A percentile compares a stretch with the other conserved stretches of the same genome.
Evolutionary conservation across 495 filamentous ascomycete genomes (phyloP).

Genomic region (Corynascus novoguineensis): DNA sequence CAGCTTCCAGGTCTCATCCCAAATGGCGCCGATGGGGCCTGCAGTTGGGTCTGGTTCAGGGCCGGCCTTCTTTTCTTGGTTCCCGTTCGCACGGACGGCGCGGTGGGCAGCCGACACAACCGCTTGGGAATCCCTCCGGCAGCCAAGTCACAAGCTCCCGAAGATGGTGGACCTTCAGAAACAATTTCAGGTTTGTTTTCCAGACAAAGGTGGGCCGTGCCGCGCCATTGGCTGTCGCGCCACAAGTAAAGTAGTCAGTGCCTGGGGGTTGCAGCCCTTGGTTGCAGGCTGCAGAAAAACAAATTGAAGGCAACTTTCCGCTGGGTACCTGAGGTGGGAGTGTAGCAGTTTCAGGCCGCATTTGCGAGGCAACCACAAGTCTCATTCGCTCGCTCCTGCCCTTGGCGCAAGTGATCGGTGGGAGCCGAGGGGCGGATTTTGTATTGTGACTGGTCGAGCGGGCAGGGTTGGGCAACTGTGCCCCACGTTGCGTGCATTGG

Average conservation of each 20-base stretch:
- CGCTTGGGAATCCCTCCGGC: not conserved
- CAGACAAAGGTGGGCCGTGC: not conserved
- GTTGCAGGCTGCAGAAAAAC: not conserved
- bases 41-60: not conserved
- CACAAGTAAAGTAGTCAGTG: not conserved
- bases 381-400: not conserved
- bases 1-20: not conserved
- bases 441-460: not conserved
- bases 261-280: not conserved
- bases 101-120: not conserved
- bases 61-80: not conserved
- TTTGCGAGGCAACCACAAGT: not conserved
- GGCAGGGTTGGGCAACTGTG: not conserved
- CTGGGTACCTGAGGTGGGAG: not conserved
- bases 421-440: not conserved
- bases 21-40: not conserved
- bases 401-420: not conserved
- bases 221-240: not conserved
- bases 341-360: not conserved
- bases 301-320: not conserved
- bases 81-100: not conserved
- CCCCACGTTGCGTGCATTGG: constrained; percentile 21
- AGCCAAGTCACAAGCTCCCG: no score
- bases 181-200: not conserved
- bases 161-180: no score